Evolutionary conservation across 1,139 yeast genomes (phyloP).

Genomic region (Yamadazyma pseudoaaseri): DNA sequence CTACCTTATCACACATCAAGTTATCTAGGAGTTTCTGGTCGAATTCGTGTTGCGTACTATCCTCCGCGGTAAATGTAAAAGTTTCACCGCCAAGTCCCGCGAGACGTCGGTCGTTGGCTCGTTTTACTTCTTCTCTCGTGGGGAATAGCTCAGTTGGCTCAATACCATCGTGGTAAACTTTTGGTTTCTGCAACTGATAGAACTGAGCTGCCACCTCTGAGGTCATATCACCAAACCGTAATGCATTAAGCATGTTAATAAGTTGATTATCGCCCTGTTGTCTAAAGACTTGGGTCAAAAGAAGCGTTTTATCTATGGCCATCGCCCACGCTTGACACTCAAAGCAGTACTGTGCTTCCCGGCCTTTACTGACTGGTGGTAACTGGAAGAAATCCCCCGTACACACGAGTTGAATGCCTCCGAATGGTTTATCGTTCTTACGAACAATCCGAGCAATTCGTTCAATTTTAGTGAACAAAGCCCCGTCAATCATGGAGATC

Average conservation of each 20-base stretch:
- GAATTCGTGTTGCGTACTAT: slow-evolving; percentile 27
- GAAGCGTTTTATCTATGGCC: slow-evolving; percentile 53
- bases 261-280: slow-evolving; percentile 69
- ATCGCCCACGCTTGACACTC: slow-evolving; percentile 57
- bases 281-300: slow-evolving; percentile 66
- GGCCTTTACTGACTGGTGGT: slow-evolving; percentile 68
- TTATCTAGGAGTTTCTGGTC: slow-evolving; percentile 34
- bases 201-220: slow-evolving; percentile 45
- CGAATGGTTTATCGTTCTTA: slow-evolving; percentile 55
- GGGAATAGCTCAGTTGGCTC: slow-evolving; percentile 82
- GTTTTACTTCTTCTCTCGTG: slow-evolving; percentile 69
- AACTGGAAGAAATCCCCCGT: slow-evolving; percentile 87
- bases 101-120: slow-evolving; percentile 61
- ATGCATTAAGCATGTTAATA: slow-evolving; percentile 70
- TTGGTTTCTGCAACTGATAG: slow-evolving; percentile 47
- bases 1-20: slow-evolving; percentile 44
- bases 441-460: slow-evolving; percentile 55
- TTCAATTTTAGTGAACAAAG: slow-evolving; percentile 63
- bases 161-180: slow-evolving; percentile 67
- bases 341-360: slow-evolving; percentile 50
- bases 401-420: slow-evolving; percentile 75
- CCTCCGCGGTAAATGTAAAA: slow-evolving; percentile 53
- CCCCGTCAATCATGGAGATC: slow-evolving; percentile 78
- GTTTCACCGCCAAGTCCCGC: slow-evolving; percentile 26
- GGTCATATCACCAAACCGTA: slow-evolving; percentile 66